These are phyloP conservation scores for Pholiota adiposa DNA, from an alignment of 1,284 basidiomycete species.

Conservation along the genomic window DNA sequence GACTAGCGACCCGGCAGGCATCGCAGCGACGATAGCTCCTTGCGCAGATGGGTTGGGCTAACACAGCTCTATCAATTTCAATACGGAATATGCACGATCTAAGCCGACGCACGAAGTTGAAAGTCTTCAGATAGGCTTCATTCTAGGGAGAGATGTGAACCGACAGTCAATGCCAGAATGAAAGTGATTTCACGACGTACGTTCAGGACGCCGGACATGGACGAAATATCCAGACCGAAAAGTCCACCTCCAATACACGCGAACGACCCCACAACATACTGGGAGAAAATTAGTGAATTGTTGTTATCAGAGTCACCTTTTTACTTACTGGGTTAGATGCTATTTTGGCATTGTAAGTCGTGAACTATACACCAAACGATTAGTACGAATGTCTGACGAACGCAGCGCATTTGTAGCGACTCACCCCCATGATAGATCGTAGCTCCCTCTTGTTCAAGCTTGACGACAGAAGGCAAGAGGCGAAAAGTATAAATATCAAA, in stretches of 20 bases:
- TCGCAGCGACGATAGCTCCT: slow-evolving; percentile 78
- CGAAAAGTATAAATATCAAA: neutral
- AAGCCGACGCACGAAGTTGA: slow-evolving; percentile 44
- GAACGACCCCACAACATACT: slow-evolving; percentile 75
- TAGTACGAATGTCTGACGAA: neutral
- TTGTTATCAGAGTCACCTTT: neutral
- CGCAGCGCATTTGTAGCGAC: neutral
- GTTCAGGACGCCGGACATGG: slow-evolving; percentile 79
- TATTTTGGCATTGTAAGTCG: slow-evolving; percentile 47
- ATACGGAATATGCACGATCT: neutral
- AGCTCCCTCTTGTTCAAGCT: neutral
- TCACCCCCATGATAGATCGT: slow-evolving; percentile 15
- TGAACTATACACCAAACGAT: slow-evolving; percentile 4
- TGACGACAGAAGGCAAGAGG: slow-evolving; percentile 6
- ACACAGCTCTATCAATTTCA: neutral
- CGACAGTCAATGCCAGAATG: no score
- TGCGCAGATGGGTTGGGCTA: slow-evolving; percentile 60
- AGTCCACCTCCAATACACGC: slow-evolving; percentile 81
- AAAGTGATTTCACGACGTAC: slow-evolving; percentile 33
- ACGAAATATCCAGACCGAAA: slow-evolving; percentile 80
- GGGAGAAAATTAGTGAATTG: neutral
- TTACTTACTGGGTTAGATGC: slow-evolving; percentile 52
- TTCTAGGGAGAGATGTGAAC: slow-evolving; percentile 46
- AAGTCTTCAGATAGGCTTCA: slow-evolving; percentile 54
- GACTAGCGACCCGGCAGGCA: slow-evolving; percentile 73